Conservation (phyloP, 768 basidiomycete species). For the Suillus cothurnatus region DNA sequence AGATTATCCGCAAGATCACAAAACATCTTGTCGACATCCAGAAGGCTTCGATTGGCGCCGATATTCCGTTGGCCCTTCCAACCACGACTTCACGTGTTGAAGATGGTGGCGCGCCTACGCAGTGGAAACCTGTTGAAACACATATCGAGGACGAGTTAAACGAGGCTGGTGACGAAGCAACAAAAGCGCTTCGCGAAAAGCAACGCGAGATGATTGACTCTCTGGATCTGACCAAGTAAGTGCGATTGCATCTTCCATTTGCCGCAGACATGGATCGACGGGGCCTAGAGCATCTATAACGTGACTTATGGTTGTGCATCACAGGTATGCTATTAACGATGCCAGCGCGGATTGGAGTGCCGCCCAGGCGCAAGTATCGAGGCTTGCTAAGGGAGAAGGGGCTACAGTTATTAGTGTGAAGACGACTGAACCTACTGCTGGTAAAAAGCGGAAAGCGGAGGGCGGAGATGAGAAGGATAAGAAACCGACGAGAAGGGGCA, state of each 20-base stretch:
- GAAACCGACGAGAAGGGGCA: constrained; percentile 53
- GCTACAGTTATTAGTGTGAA: constrained; percentile 83
- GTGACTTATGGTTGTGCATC: constrained; percentile 13
- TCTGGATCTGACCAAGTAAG: constrained; percentile 87
- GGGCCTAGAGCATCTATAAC: constrained; percentile 16
- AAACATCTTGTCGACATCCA: constrained; percentile 76
- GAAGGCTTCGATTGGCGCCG: constrained; percentile 71
- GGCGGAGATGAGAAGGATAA: constrained; percentile 40
- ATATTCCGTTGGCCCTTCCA: constrained; percentile 49
- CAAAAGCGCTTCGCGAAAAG: constrained; percentile 56
- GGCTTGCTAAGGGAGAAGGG: constrained; percentile 47
- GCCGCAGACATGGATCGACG: constrained; percentile 14
- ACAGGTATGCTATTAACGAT: constrained; percentile 77
- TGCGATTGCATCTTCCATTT: constrained; percentile 16
- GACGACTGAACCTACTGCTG: constrained; percentile 33
- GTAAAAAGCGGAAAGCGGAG: constrained; percentile 63
- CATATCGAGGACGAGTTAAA: constrained; percentile 69
- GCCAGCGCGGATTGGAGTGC: constrained; percentile 68
- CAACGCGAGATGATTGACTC: constrained; percentile 88
- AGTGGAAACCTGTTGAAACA: constrained; percentile 48
- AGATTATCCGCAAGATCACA: constrained; percentile 83
- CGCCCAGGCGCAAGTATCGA: constrained; percentile 73
- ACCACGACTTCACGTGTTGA: constrained; percentile 16
- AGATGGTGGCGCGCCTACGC: constrained; percentile 7
- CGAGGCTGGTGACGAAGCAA: constrained; percentile 73